Conservation (phyloP, 225 moss, liverwort and hornwort genomes). For the Asterella californica region DNA sequence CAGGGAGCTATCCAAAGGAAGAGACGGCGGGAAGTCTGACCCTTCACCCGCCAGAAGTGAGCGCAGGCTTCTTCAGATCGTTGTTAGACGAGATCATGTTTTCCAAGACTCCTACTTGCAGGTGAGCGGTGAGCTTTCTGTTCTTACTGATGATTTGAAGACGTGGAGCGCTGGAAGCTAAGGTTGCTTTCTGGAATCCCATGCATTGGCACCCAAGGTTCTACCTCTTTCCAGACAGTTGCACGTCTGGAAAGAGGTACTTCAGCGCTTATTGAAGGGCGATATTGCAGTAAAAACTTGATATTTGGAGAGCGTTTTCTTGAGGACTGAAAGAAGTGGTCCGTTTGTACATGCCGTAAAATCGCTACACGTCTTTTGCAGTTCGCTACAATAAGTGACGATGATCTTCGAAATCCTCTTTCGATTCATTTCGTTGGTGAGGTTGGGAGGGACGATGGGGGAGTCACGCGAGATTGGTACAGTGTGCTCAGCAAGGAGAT, state of each 20-base stretch:
- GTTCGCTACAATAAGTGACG: conserved; percentile 95
- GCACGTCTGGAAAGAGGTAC: background rate
- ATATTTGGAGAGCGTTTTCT: no score
- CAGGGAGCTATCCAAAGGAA: conserved; percentile 92
- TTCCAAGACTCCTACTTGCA: conserved; percentile 98
- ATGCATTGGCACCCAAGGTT: background rate
- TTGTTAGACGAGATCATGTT: conserved; percentile 95
- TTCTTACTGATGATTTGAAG: background rate
- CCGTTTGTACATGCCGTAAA: background rate
- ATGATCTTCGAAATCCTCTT: conserved; percentile 89
- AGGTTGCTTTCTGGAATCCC: background rate
- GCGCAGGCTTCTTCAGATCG: conserved; percentile 89
- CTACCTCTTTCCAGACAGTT: background rate
- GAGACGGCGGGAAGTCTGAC: conserved; percentile 84
- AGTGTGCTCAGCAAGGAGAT: conserved; percentile 97
- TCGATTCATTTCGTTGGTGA: conserved; percentile 98
- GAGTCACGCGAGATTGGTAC: conserved; percentile 98
- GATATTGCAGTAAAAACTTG: background rate
- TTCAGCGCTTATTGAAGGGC: background rate
- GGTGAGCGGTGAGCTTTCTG: conserved; percentile 33
- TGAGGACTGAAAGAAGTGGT: no score
- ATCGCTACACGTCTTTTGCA: conserved; percentile 32
- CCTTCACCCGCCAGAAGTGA: conserved; percentile 87
- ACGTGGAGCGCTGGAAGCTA: background rate
- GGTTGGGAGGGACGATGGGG: conserved; percentile 97